Evolutionary conservation across 73 alveolate genomes (phyloP), one percentile per base, ranked within the genome.

Genomic region (Tetrahymena elliotti): DNA sequence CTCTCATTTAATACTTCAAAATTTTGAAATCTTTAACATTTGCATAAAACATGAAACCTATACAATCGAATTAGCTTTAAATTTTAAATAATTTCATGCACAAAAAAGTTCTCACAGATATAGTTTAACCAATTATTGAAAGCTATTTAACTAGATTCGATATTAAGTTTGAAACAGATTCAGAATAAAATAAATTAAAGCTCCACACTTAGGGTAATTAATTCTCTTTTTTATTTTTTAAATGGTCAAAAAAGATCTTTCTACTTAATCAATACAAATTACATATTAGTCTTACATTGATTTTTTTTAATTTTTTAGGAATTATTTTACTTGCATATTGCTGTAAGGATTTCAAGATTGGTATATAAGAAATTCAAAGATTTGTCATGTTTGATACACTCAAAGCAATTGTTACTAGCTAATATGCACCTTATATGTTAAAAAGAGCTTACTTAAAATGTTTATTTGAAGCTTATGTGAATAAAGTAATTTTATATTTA

Each of bases 281-380:
- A n/a, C n/a, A n/a, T n/a, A n/a, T n/a, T n/a, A n/a, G n/a, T n/a
- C n/a, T n/a, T n/a, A n/a, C n/a, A n/a, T n/a, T n/a, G 10, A 84
- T 84, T 94, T 40, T 88, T 92, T 40, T 84, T 36, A 68, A 39
- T 83, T 84, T 24, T 22, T 35, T 92, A 33, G 53, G 83, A 27
- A 24, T 88, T 11, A 94, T 94, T 10, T 52, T 94, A 88, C 93
- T 94, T 20, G 68, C 95, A 16, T 94, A 37, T 11, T 94, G 96
- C 34, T 94, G 96, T 35, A 33, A 94, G 82, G 93, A 84, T 35
- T 84, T 84, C n/a, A 94, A 94, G 47, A 53, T 94, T 18, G 96
- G 95, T 47, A 94, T 94, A 2, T 47, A 94, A 53, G 96, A 94
- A 92, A 94, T 94, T 93, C 39, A 94, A 52, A 94, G 96, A 94